Evolutionary conservation across 495 filamentous ascomycete genomes (phyloP), one percentile per base, ranked within the genome.

Genomic region (Acidiella bohemica): DNA sequence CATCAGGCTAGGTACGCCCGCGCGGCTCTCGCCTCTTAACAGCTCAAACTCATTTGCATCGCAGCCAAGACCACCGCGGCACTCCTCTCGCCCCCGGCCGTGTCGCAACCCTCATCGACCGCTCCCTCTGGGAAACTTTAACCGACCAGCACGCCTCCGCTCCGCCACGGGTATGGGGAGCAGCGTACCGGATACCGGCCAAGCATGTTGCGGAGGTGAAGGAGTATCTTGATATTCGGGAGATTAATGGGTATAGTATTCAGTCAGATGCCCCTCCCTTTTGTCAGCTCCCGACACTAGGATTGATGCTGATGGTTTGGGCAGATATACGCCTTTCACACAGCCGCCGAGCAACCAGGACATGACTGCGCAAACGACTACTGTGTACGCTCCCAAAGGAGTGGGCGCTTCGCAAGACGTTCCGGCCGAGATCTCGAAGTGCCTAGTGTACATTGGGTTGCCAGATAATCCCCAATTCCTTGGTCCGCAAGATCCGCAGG

Each of bases 171-270:
- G 82, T 93, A 47, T 94, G 86, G 84, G 92, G 92, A 41, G 81
- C 80, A 3, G 88, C 86, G 28, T 99, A 95, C 61, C 84, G 87
- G 50, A 95, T 99, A 50, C 63, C 73, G 5, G 53, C 76, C 8
- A 63, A 67, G 1, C 71, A 78, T 43, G 82, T 90, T 12, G 68
- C 73, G 43, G 80, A 86, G 62, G 92, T 94, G 3, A 78, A 81
- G 42, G 70, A 80, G 39, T 87, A 95, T 59, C 84, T 99, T 25
- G 87, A 96, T 56, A 86, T 93, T 41, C 80, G 92, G 11, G 92
- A 99, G 62, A 93, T 95, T 51, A 90, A 96, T 57, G 92, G 92
- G 5, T 96, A 96, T 56, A 81, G 73, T 23, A 85, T 90, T 47
- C 84, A 92, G 55, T 27, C 7, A 7, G 25, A 27, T n/a, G 7